These are phyloP conservation scores for Hanseniaspora vineae DNA, from an alignment of 805 yeast species.

Conservation along the genomic window DNA sequence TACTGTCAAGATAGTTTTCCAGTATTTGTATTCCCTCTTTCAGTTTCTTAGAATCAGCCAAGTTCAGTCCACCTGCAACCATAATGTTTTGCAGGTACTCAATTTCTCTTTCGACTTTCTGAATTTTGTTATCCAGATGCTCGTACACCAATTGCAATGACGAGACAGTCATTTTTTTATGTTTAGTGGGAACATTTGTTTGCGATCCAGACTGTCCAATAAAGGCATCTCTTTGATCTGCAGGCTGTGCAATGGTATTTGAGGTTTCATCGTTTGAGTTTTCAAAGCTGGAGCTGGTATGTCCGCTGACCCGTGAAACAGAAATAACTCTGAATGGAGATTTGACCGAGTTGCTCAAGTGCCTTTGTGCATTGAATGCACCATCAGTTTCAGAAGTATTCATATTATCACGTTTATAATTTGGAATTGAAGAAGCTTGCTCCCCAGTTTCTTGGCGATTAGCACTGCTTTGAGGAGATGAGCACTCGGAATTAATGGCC, in stretches of 20 bases:
- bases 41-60: slow-evolving; percentile 29
- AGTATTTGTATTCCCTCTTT: slow-evolving; percentile 25
- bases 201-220: neutral
- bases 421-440: neutral
- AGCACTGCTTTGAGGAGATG: neutral
- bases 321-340: slow-evolving; percentile 25
- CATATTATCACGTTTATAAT: too few relatives aligned
- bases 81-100: slow-evolving; percentile 23
- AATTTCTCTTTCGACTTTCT: slow-evolving; percentile 27
- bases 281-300: neutral
- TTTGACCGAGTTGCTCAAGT: slow-evolving; percentile 10
- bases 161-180: neutral
- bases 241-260: neutral
- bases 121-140: slow-evolving; percentile 23
- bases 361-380: neutral
- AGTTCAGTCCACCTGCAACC: slow-evolving; percentile 22
- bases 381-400: too few relatives aligned
- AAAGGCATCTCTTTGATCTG: neutral
- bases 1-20: slow-evolving; percentile 28
- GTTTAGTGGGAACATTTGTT: neutral
- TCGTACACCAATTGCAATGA: slow-evolving; percentile 13
- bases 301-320: slow-evolving; percentile 7
- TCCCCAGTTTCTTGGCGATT: neutral
- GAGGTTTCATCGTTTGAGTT: neutral
- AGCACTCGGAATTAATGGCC: too few relatives aligned